Evolutionary conservation across 164 flowering plant species (phyloP), one percentile per base, ranked within the genome.

Genomic region (Sextonia rubra): DNA sequence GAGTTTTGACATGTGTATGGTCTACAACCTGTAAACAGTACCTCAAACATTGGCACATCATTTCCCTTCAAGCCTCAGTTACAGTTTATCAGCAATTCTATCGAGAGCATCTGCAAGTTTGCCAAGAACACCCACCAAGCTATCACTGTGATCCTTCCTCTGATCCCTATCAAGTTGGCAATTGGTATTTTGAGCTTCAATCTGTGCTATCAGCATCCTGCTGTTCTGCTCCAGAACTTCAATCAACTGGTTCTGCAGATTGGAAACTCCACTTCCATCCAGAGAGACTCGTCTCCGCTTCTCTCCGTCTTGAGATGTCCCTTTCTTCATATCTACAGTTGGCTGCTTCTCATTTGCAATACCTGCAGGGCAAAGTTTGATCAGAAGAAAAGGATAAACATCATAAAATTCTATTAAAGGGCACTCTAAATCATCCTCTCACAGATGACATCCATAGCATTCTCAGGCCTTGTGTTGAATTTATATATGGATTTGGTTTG

Each of bases 61-160:
- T 61, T 14, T 22, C 5, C 24, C 64, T 22, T 61, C 25, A 6
- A 64, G 20, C 7, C 29, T 24, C 14, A 49, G 44, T 77, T 90
- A 91, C 74, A 91, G 78, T 77, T 91, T 91, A 63, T 91, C 96
- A 0, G 96, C 97, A 60, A 93, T 91, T 76, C 81, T 86, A 47
- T 86, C 91, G 3, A 93, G 73, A 47, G 97, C 90, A 80, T 91
- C 97, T 0, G 98, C 97, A 17, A 93, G 86, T 82, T 89, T 91
- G 74, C 81, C 77, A 48, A 93, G 90, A 48, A 89, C 97, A 27
- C 83, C 81, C 66, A 90, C 79, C 67, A 91, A 76, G 82, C 83
- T 82, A 72, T 80, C 77, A 1, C 80, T 77, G 22, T 88, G 86
- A 64, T 86, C 87, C 63, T 86, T 89, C 74, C 92, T 69, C 73